Evolutionary conservation across 2,329 filamentous ascomycete genomes (phyloP), one percentile per base, ranked within the genome.

Genomic region (Botryosphaeria agaves): DNA sequence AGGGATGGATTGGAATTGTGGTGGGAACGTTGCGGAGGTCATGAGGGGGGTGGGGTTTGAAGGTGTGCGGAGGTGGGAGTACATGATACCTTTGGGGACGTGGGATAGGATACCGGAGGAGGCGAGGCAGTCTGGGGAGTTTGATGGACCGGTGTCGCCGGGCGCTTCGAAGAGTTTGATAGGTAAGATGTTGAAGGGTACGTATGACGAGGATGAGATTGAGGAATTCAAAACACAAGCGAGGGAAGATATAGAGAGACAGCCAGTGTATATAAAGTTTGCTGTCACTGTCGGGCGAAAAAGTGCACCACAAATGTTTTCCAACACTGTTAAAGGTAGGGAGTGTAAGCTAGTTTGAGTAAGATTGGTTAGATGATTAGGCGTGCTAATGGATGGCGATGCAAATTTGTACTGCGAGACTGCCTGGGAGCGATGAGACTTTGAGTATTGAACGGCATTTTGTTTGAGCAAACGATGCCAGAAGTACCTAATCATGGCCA

Each of bases 1-100:
- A 29, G 27, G 27, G 7, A n/a, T 29, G 12, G 27, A 29, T 17
- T n/a, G 14, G 7, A 16, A 18, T 29, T 29, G 27, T 12, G 27
- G 27, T 16, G n/a, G 11, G 8, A 14, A 29, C 18, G 14, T 17
- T 18, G 12, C 7, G 12, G 12, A 5, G 7, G 7, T 15, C 18
- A 29, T 29, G 27, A 29, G 12, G 14, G 12, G 18, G n/a, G 27
- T 16, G 5, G 27, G 27, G 7, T 18, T 29, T 18, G 27, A 16
- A 16, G 27, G 7, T 18, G 18, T 29, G 7, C 14, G 12, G 14
- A 16, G 11, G 18, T 7, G 18, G 7, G 17, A 16, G 17, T 29
- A 29, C 27, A 14, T 11, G 11, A 5, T 5, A 6, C 27, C 27
- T 7, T 29, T 14, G 27, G 27, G 27, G 7, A 23, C 20, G 12